Conservation (phyloP, 75 land plant species). For the Selaginella tamariscina region DNA sequence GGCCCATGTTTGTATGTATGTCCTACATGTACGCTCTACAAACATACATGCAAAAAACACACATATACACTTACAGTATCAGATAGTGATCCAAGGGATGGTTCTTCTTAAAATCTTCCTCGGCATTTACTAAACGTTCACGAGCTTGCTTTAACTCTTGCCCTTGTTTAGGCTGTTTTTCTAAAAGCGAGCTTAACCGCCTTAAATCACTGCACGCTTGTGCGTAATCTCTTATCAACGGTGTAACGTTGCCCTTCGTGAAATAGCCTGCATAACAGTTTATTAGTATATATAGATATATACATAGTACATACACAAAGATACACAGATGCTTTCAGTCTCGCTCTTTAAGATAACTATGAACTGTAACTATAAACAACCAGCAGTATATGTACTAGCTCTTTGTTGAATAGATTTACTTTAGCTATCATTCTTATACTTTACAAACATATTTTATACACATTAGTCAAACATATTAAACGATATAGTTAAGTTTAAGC, state of each 20-base stretch:
- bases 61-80: conserved; percentile 51
- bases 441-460: neutral
- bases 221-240: conserved; percentile 76
- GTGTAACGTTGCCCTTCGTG: conserved; percentile 77
- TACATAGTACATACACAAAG: neutral
- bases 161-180: conserved; percentile 29
- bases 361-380: neutral
- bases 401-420: neutral
- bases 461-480: neutral
- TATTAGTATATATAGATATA: neutral
- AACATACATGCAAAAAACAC: neutral
- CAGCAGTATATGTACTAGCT: neutral
- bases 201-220: conserved; percentile 63
- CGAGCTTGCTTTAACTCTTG: conserved; percentile 52
- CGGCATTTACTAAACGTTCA: conserved; percentile 39
- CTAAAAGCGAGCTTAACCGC: conserved; percentile 52
- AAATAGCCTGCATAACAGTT: conserved; percentile 49
- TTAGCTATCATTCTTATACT: neutral
- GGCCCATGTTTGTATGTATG: neutral
- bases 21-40: neutral
- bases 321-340: no score
- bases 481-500: neutral
- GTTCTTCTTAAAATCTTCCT: conserved; percentile 60
- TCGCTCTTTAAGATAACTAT: no score
- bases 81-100: conserved; percentile 63